phyloP scores from a whole-genome alignment of 495 filamentous ascomycete genomes.

The Penicillium lagena region DNA sequence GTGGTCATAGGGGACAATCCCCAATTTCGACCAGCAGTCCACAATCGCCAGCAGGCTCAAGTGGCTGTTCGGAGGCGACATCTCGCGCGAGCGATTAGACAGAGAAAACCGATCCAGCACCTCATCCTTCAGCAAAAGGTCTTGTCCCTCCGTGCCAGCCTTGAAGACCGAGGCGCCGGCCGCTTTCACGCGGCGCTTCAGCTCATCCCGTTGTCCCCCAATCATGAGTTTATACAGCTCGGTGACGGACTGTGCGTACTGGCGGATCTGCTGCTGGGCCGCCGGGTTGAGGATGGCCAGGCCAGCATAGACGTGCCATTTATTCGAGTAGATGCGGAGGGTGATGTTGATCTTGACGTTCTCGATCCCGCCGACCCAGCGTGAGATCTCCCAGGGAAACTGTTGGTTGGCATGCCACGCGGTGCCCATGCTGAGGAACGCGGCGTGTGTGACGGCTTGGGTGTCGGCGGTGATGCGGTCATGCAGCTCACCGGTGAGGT shows the following conservation, averaged over 20 bases:
- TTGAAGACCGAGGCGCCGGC: slow-evolving; percentile 79
- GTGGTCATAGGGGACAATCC: slow-evolving; percentile 94
- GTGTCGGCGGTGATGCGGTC: slow-evolving; percentile 98
- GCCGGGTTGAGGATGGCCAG: slow-evolving; percentile 93
- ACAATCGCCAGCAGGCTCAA: slow-evolving; percentile 95
- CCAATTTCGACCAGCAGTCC: slow-evolving; percentile 91
- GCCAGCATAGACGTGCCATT: slow-evolving; percentile 98
- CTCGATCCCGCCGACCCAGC: slow-evolving; percentile 94
- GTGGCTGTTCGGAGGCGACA: slow-evolving; percentile 80
- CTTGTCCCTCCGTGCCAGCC: slow-evolving; percentile 45
- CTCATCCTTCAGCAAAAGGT: slow-evolving; percentile 71
- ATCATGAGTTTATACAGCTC: slow-evolving; percentile 97
- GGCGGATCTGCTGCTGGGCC: slow-evolving; percentile 83
- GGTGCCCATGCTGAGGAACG: slow-evolving; percentile 94
- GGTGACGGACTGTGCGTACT: slow-evolving; percentile 88
- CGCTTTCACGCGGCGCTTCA: slow-evolving; percentile 69
- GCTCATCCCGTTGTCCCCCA: slow-evolving; percentile 69
- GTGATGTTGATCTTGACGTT: slow-evolving; percentile 99
- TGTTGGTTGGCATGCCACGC: slow-evolving; percentile 90
- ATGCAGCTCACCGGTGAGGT: slow-evolving; percentile 78
- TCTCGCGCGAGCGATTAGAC: slow-evolving; percentile 52
- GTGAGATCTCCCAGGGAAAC: slow-evolving; percentile 90
- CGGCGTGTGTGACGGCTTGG: slow-evolving; percentile 94
- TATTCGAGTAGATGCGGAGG: slow-evolving; percentile 92
- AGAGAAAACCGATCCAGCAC: slow-evolving; percentile 85